These are phyloP conservation scores for Exophiala viscosa DNA, from an alignment of 2,329 filamentous ascomycete species.

Conservation along the genomic window DNA sequence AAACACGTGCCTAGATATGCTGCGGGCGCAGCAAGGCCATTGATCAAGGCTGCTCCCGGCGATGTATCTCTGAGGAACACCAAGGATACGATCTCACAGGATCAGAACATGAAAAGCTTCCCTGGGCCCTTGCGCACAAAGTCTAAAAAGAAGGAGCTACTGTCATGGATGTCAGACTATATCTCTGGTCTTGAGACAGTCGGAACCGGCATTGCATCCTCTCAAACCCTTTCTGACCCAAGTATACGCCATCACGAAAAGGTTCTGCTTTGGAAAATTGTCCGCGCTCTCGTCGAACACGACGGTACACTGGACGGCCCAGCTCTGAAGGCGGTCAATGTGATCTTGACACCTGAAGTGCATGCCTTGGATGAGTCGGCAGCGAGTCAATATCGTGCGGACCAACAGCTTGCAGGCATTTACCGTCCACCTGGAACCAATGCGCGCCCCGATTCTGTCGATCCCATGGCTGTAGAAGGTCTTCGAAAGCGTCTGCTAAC, in stretches of 20 bases:
- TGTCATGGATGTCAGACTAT: constrained; percentile 73
- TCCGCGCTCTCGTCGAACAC: constrained; percentile 76
- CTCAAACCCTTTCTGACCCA: constrained; percentile 46
- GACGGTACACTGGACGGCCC: constrained; percentile 75
- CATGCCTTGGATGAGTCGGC: constrained; percentile 26
- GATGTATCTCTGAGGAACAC: constrained; percentile 74
- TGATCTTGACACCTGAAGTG: constrained; percentile 64
- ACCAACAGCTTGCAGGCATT: constrained; percentile 40
- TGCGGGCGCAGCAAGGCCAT: constrained; percentile 66
- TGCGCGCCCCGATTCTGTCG: constrained; percentile 62
- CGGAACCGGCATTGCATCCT: constrained; percentile 33
- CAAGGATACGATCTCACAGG: constrained; percentile 68
- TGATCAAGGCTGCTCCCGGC: constrained; percentile 77
- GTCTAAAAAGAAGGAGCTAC: constrained; percentile 89
- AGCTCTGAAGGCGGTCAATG: constrained; percentile 70
- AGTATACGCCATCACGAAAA: constrained; percentile 73
- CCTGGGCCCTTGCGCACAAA: constrained; percentile 87
- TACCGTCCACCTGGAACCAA: constrained; percentile 35
- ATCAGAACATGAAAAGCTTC: constrained; percentile 73
- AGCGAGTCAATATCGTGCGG: constrained; percentile 34
- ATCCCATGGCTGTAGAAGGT: constrained; percentile 65
- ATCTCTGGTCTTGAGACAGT: constrained; percentile 68
- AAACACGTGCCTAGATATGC: constrained; percentile 83
- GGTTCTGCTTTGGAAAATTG: constrained; percentile 79
- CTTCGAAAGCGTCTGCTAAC: constrained; percentile 69